Percentiles rank a stretch among this genome's conserved stretches.
Evolutionary conservation across 768 basidiomycete species (phyloP).

Genomic region (Agaricus bisporus): DNA sequence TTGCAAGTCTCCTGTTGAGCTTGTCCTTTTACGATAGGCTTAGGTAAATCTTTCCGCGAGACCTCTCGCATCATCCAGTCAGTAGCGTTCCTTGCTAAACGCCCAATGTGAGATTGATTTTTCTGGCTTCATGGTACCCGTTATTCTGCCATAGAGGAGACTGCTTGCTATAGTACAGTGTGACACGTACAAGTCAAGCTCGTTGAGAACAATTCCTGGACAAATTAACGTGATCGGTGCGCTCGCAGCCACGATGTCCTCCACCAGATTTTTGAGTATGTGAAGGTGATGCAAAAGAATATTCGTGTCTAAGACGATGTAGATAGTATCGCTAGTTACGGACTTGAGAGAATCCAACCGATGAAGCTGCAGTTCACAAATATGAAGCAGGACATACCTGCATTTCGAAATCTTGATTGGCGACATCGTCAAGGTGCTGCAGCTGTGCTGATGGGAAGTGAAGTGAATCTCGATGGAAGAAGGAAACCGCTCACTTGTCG

Average conservation of each 20-base stretch:
- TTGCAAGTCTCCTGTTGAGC: conserved; percentile 60
- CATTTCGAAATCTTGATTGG: conserved; percentile 71
- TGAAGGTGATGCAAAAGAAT: conserved; percentile 66
- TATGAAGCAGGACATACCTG: conserved; percentile 36
- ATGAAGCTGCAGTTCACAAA: not conserved
- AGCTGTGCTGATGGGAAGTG: conserved; percentile 36
- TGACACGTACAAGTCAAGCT: conserved; percentile 59
- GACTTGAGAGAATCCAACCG: not conserved
- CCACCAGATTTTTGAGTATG: conserved; percentile 56
- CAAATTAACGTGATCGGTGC: conserved; percentile 60
- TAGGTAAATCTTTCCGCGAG: conserved; percentile 31
- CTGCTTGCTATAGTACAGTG: not conserved
- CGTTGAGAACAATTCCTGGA: conserved; percentile 69
- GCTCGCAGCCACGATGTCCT: conserved; percentile 44
- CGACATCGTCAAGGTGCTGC: conserved; percentile 45
- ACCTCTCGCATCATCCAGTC: conserved; percentile 61
- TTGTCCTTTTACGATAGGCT: conserved; percentile 44
- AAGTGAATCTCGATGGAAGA: not conserved
- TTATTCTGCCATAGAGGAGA: not conserved
- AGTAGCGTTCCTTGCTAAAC: conserved; percentile 66
- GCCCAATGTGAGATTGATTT: conserved; percentile 39
- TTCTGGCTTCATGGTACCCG: conserved; percentile 33
- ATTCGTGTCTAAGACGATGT: conserved; percentile 75
- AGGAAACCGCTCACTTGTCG: not conserved
- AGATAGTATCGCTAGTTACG: conserved; percentile 18